phyloP scores from a whole-genome alignment of 1,139 yeast genomes.

The Scheffersomyces titani region DNA sequence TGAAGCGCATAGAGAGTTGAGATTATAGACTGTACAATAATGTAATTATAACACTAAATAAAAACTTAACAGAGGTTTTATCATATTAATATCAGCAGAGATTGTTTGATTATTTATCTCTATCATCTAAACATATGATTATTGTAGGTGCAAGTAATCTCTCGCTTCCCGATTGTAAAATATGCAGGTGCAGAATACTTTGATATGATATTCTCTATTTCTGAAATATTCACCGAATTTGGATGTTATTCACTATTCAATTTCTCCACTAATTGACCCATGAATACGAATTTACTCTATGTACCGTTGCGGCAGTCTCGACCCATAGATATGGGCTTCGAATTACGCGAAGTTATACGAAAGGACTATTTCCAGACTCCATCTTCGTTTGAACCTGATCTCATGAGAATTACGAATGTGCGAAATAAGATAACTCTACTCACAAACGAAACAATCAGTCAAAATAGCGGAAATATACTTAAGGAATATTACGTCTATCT shows the following conservation, averaged over 20 bases:
- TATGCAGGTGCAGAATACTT: neutral
- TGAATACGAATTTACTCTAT: conserved; percentile 41
- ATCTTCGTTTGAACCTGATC: conserved; percentile 54
- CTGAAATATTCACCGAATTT: neutral
- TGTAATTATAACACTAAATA: neutral
- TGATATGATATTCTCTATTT: neutral
- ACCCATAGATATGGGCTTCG: conserved; percentile 43
- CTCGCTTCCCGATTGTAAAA: neutral
- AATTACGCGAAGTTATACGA: conserved; percentile 53
- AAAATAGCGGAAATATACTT: conserved; percentile 18
- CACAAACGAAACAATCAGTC: conserved; percentile 20
- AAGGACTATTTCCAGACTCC: conserved; percentile 68
- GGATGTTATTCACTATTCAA: neutral
- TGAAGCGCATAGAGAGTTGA: conserved; percentile 7
- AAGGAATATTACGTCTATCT: conserved; percentile 35
- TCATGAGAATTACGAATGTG: conserved; percentile 35
- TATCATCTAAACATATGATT: no score
- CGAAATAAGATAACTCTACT: conserved; percentile 25
- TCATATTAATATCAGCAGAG: neutral
- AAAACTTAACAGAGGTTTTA: neutral
- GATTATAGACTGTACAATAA: conserved; percentile 4
- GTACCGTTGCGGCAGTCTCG: conserved; percentile 59
- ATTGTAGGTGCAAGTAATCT: no score
- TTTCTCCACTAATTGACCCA: conserved; percentile 4
- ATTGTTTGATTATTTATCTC: no score